These are phyloP conservation scores for Cylindrodendrum hubeiense DNA, from an alignment of 2,329 filamentous ascomycete genomes.

Conservation along the genomic window DNA sequence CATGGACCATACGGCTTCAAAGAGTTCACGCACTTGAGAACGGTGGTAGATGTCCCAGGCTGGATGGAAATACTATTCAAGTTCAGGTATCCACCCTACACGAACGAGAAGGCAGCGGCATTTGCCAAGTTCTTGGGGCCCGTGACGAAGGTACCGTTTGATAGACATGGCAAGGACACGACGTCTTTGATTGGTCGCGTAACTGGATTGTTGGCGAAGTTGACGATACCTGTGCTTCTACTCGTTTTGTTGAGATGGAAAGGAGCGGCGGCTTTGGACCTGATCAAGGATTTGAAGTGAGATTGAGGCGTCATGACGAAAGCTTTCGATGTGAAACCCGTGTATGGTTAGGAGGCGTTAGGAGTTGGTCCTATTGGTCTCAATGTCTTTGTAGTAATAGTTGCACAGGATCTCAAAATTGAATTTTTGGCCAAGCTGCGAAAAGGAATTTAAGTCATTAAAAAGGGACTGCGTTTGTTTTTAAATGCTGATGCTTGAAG, in stretches of 20 bases:
- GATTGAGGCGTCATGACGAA: neutral
- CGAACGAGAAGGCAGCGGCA: slow-evolving; percentile 28
- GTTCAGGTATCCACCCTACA: slow-evolving; percentile 38
- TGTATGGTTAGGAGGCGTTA: too few relatives aligned
- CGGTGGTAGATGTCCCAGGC: slow-evolving; percentile 26
- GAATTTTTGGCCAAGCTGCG: too few relatives aligned
- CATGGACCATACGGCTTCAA: slow-evolving; percentile 57
- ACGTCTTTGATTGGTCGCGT: neutral
- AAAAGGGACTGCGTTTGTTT: too few relatives aligned
- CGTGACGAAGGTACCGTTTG: slow-evolving; percentile 1
- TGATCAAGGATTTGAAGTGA: neutral
- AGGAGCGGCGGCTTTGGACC: neutral
- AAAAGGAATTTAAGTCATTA: too few relatives aligned
- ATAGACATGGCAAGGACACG: neutral
- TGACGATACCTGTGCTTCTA: neutral
- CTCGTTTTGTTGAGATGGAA: neutral
- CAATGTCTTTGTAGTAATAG: too few relatives aligned
- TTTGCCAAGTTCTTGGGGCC: slow-evolving; percentile 15
- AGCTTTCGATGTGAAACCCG: neutral
- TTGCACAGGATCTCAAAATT: too few relatives aligned
- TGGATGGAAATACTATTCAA: slow-evolving; percentile 33
- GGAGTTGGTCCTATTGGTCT: too few relatives aligned
- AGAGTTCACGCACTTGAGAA: slow-evolving; percentile 46
- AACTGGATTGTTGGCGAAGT: neutral
- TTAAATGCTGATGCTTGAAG: too few relatives aligned